Percentiles rank a stretch among this genome's conserved stretches.
Conservation (phyloP, 1,139 yeast genomes). For the Debaryomycetaceae sp. region DNA sequence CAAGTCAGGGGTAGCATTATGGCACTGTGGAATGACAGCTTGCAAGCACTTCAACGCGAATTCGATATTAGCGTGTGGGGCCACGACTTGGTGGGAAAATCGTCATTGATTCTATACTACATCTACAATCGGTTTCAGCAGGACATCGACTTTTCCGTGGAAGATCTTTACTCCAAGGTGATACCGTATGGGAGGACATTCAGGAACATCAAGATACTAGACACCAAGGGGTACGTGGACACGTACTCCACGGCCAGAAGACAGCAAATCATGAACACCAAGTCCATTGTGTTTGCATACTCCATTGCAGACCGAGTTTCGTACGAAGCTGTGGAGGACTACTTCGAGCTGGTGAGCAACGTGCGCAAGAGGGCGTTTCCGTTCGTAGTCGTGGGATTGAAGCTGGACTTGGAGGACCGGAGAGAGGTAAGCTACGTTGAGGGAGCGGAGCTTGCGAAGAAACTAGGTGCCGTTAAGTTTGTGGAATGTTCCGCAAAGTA, state of each 20-base stretch:
- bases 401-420: constrained; percentile 22
- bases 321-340: constrained; percentile 27
- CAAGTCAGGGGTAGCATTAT: neutral
- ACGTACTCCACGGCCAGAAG: constrained; percentile 23
- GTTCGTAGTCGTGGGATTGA: constrained; percentile 30
- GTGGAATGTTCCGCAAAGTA: constrained; percentile 27
- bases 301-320: constrained; percentile 25
- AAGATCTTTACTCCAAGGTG: constrained; percentile 30
- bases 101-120: constrained; percentile 25
- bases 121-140: constrained; percentile 20
- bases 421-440: constrained; percentile 28
- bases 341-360: constrained; percentile 17
- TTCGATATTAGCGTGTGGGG: constrained; percentile 37
- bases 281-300: constrained; percentile 29
- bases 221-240: constrained; percentile 23
- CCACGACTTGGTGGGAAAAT: constrained; percentile 25
- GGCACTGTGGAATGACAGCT: constrained; percentile 10
- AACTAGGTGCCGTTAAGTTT: constrained; percentile 26
- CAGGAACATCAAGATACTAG: constrained; percentile 27
- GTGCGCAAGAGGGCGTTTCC: constrained; percentile 25
- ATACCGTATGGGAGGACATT: constrained; percentile 9
- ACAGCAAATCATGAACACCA: constrained; percentile 28
- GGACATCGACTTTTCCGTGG: constrained; percentile 19
- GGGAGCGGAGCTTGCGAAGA: constrained; percentile 24
- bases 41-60: constrained; percentile 17